phyloP scores from a whole-genome alignment of 1,284 basidiomycete genomes.

The Polyporus tsugae region DNA sequence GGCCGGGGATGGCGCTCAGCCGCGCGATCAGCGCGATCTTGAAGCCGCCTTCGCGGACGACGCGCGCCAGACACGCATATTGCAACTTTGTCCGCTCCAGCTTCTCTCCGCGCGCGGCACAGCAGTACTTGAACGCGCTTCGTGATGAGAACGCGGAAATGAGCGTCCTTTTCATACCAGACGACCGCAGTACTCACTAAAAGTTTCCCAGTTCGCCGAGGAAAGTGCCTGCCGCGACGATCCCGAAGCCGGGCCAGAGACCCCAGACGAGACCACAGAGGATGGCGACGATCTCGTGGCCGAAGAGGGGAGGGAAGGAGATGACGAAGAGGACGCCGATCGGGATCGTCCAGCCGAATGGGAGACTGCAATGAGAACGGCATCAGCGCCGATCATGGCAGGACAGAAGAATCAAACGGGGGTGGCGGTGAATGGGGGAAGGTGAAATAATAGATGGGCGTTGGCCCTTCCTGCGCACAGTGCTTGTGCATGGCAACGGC shows the following conservation, averaged over 20 bases:
- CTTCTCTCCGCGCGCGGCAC: conserved; percentile 70
- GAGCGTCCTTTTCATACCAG: not conserved
- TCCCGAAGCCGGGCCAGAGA: conserved; percentile 70
- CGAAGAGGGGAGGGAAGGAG: conserved; percentile 81
- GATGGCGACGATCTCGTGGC: conserved; percentile 80
- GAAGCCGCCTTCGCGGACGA: conserved; percentile 84
- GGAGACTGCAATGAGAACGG: conserved; percentile 35
- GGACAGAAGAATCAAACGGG: not conserved
- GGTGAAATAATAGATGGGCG: not conserved
- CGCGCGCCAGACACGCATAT: conserved; percentile 82
- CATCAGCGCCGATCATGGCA: not conserved
- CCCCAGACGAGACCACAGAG: conserved; percentile 85
- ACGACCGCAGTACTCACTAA: conserved; percentile 53
- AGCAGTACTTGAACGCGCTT: conserved; percentile 73
- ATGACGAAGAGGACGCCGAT: conserved; percentile 82
- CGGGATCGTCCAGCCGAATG: conserved; percentile 82
- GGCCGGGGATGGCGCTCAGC: conserved; percentile 83
- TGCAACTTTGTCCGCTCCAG: conserved; percentile 74
- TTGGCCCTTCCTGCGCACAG: not conserved
- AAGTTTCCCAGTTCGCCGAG: conserved; percentile 77
- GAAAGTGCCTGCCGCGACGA: conserved; percentile 73
- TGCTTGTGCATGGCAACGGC: not conserved
- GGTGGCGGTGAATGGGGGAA: too few relatives aligned
- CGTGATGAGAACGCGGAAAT: conserved; percentile 2
- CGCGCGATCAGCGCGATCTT: conserved; percentile 78